Base-by-base conservation (phyloP, 1,284 basidiomycete species). In the Cutaneotrichosporon arboriforme region DNA sequence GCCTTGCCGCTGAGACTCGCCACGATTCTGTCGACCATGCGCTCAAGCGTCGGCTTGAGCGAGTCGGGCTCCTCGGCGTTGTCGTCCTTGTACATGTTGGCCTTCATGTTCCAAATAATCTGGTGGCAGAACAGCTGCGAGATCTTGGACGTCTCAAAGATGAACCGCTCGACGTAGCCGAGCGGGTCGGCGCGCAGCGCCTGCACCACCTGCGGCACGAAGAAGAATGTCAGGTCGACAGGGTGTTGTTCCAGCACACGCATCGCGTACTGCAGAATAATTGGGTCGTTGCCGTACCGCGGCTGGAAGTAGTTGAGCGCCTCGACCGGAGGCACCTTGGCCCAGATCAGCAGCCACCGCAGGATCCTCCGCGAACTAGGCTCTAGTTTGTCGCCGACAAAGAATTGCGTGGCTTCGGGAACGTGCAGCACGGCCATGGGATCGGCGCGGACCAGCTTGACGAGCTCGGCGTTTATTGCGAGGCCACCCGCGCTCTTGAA, bases 81-180 rank as follows among this genome's bases (percentile, higher is more conserved):
- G 65, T 98, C 96, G 66, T 94, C 96, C 65, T 87, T 90, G 75
- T 86, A 97, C 58, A 86, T 90, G 71, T 99, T 99, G 4, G 96
- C 96, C 69, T 96, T 96, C 96, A 98, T 98, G 74, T 98, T 99
- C 96, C 96, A 99, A 61, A 99, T 91, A 59, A 98, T 98, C 77
- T 99, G 96, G 73, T 99, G 96, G 69, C 96, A 99, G 79, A 99
- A 99, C 10, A 93, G 77, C 73, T 97, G 94, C 4, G 93, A 97
- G 58, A 98, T 91, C 76, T 92, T 94, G 12, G 93, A 88, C 0
- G 94, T 97, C 76, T 97, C 92, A 63, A 93, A 93, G 67, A 98
- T 92, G 79, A 97, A 99, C 23, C 87, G 84, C 60, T 87, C 84
- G 23, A 98, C 91, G 74, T 98, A 98, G 44, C 91, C 93, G 8